phyloP scores from a whole-genome alignment of 345 rosid species.

The Rhodomyrtus tomentosa region DNA sequence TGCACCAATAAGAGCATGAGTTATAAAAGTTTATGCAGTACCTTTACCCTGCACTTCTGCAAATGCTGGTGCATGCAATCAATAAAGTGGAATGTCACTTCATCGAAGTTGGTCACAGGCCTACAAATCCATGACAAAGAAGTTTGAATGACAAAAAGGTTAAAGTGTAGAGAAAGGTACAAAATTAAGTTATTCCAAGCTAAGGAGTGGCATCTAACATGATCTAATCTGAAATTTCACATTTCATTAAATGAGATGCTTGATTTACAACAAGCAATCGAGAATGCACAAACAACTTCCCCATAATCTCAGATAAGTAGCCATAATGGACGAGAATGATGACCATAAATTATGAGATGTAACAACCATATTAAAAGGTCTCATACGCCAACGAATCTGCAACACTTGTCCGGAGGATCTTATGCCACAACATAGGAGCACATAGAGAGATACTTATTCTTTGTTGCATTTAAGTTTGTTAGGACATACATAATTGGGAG shows the following conservation, averaged over 20 bases:
- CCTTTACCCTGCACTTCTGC: conserved; percentile 54
- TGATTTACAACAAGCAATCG: neutral
- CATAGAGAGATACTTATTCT: neutral
- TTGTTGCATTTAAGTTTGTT: neutral
- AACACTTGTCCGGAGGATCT: neutral
- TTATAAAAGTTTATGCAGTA: conserved; percentile 2
- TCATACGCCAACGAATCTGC: neutral
- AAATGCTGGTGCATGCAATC: conserved; percentile 67
- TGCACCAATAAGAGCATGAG: neutral
- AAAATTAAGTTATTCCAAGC: neutral
- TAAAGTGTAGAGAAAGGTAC: neutral
- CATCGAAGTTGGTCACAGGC: conserved; percentile 66
- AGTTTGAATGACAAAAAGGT: neutral
- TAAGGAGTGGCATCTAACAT: neutral
- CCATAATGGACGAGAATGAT: neutral
- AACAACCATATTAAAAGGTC: neutral
- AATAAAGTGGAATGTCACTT: conserved; percentile 76
- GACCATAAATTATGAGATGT: neutral
- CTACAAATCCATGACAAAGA: conserved; percentile 19
- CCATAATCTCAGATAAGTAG: neutral
- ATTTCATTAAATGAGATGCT: neutral
- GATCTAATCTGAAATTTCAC: neutral
- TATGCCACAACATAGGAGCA: neutral
- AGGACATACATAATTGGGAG: neutral
- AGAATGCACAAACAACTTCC: neutral